A percentile compares a stretch with the other conserved stretches of the same genome.
Evolutionary conservation across 2,329 filamentous ascomycete genomes (phyloP).

Genomic region (Phialophora expanda): DNA sequence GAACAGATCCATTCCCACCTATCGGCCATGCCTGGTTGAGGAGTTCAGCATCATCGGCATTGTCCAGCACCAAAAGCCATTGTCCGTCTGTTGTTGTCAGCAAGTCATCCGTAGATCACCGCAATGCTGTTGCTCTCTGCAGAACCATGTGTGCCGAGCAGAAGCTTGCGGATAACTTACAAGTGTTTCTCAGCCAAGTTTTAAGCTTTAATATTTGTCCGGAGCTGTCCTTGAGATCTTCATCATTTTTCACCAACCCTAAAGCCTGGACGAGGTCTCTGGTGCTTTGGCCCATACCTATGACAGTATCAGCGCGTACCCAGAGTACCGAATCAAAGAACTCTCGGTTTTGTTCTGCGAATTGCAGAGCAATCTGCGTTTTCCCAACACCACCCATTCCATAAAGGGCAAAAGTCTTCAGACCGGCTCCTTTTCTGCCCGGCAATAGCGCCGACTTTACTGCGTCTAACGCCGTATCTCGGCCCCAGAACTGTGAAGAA

Average conservation of each 20-base stretch:
- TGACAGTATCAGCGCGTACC: conserved; percentile 44
- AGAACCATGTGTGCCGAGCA: too few relatives aligned
- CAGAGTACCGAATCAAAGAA: conserved; percentile 51
- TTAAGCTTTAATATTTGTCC: too few relatives aligned
- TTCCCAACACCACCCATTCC: conserved; percentile 55
- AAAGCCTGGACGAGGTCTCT: background rate
- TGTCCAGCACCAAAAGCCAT: conserved; percentile 10
- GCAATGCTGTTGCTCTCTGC: too few relatives aligned
- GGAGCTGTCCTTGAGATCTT: conserved; percentile 6
- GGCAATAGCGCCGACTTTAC: too few relatives aligned
- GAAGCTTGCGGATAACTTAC: too few relatives aligned
- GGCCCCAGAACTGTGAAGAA: too few relatives aligned
- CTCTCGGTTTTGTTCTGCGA: conserved; percentile 43
- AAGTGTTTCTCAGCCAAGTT: too few relatives aligned
- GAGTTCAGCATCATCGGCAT: conserved; percentile 1
- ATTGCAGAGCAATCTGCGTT: conserved; percentile 50
- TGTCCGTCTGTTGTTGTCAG: too few relatives aligned
- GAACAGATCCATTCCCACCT: conserved; percentile 6
- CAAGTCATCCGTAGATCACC: too few relatives aligned
- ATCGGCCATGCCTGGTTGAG: conserved; percentile 1
- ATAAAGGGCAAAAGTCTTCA: conserved; percentile 42
- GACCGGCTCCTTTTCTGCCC: background rate
- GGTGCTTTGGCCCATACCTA: background rate
- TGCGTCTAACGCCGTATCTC: too few relatives aligned
- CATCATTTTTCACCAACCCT: conserved; percentile 1